phyloP scores from a whole-genome alignment of 768 basidiomycete species.

The Suillus paluster region DNA sequence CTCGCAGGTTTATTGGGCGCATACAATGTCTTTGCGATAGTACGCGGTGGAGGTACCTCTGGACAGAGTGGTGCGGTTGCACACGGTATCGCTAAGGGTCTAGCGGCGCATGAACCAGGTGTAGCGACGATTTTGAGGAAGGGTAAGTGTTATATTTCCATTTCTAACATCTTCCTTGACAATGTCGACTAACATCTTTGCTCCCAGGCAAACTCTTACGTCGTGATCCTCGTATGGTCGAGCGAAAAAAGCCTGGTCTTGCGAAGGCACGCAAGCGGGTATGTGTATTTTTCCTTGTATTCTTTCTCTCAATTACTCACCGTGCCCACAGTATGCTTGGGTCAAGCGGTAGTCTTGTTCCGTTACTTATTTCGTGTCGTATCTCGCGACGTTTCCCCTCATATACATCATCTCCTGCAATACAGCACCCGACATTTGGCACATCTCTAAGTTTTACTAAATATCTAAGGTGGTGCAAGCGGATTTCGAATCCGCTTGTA shows the following conservation, averaged over 20 bases:
- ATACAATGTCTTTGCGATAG: slow-evolving; percentile 78
- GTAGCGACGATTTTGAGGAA: slow-evolving; percentile 67
- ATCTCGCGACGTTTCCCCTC: not conserved
- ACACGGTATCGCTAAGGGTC: slow-evolving; percentile 74
- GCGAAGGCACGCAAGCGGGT: slow-evolving; percentile 93
- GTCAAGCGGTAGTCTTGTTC: slow-evolving; percentile 78
- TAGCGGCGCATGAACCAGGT: slow-evolving; percentile 72
- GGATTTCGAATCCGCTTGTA: too few relatives aligned
- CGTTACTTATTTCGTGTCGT: not conserved
- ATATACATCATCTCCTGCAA: not conserved
- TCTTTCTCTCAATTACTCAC: slow-evolving; percentile 1
- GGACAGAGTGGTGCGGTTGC: slow-evolving; percentile 92
- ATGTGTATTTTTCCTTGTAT: slow-evolving; percentile 38
- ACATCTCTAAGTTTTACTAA: not conserved
- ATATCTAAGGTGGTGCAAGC: too few relatives aligned
- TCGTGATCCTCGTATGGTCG: slow-evolving; percentile 97
- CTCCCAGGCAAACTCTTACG: slow-evolving; percentile 76
- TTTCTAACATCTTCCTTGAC: not conserved
- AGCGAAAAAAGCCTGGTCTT: slow-evolving; percentile 94
- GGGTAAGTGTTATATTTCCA: slow-evolving; percentile 53
- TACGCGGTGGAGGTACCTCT: slow-evolving; percentile 86
- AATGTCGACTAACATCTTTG: slow-evolving; percentile 6
- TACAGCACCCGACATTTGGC: not conserved
- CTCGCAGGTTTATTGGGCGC: slow-evolving; percentile 83
- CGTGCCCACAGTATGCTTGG: slow-evolving; percentile 75